Evolutionary conservation across 495 filamentous ascomycete genomes (phyloP).

Genomic region (Penicillium robsamsonii): DNA sequence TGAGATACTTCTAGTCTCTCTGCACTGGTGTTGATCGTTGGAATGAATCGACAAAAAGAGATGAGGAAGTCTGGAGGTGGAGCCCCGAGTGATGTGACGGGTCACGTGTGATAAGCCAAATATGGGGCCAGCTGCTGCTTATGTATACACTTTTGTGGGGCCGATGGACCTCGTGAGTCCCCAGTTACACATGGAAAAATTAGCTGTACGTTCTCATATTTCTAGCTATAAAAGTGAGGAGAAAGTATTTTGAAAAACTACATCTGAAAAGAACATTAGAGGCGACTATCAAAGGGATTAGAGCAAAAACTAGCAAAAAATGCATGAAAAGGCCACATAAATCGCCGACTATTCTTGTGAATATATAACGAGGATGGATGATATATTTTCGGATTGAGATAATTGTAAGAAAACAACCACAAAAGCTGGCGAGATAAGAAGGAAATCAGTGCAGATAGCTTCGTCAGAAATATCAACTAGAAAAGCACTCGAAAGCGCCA

Average conservation of each 20-base stretch:
- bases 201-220: too few relatives aligned
- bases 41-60: conserved; percentile 2
- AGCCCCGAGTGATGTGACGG: conserved; percentile 3
- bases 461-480: neutral
- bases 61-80: conserved; percentile 8
- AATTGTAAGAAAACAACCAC: too few relatives aligned
- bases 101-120: conserved; percentile 13
- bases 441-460: neutral
- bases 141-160: neutral
- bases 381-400: too few relatives aligned
- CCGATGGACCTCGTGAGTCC: too few relatives aligned
- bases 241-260: too few relatives aligned
- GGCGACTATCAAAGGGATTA: too few relatives aligned
- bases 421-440: too few relatives aligned
- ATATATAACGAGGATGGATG: neutral
- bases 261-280: too few relatives aligned
- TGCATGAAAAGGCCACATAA: too few relatives aligned
- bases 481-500: neutral
- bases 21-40: neutral
- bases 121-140: neutral
- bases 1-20: neutral
- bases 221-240: too few relatives aligned
- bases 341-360: neutral
- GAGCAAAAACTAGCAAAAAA: too few relatives aligned
- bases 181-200: too few relatives aligned